Conservation (phyloP, 2,329 filamentous ascomycete species). For the Diaporthe australafricana region DNA sequence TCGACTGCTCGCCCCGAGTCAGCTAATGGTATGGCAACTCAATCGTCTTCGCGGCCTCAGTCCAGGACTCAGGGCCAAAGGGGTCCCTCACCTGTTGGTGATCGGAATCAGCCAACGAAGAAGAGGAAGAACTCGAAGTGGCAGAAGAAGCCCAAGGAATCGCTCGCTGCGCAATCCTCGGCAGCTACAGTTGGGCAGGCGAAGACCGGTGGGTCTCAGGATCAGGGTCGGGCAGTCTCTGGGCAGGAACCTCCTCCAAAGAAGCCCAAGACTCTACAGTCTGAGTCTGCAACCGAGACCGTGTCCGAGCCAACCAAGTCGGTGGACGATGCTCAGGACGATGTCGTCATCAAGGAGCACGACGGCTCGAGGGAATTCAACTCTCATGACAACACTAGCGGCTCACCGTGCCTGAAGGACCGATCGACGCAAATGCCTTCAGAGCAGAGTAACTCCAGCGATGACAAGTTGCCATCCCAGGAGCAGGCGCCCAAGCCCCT, state of each 20-base stretch:
- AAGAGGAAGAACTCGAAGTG: conserved; percentile 28
- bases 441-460: conserved; percentile 18
- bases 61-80: conserved; percentile 2
- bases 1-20: conserved; percentile 9
- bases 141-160: conserved; percentile 31
- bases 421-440: conserved; percentile 19
- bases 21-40: not conserved
- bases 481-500: conserved; percentile 9
- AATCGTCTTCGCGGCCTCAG: conserved; percentile 8
- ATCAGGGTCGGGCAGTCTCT: not conserved
- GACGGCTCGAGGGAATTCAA: conserved; percentile 1
- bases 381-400: conserved; percentile 47
- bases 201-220: conserved; percentile 20
- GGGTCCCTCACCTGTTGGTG: not conserved
- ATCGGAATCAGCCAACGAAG: not conserved
- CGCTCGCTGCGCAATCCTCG: not conserved
- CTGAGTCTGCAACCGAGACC: not conserved
- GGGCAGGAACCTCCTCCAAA: conserved; percentile 8
- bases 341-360: not conserved
- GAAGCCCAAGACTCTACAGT: conserved; percentile 14
- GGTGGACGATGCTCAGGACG: not conserved
- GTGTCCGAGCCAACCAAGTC: not conserved
- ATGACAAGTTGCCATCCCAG: not conserved
- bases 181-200: conserved; percentile 1
- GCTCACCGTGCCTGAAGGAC: conserved; percentile 46